Evolutionary conservation across 768 basidiomycete species (phyloP), one percentile per base, ranked within the genome.

Genomic region (Leccinum imitatum): DNA sequence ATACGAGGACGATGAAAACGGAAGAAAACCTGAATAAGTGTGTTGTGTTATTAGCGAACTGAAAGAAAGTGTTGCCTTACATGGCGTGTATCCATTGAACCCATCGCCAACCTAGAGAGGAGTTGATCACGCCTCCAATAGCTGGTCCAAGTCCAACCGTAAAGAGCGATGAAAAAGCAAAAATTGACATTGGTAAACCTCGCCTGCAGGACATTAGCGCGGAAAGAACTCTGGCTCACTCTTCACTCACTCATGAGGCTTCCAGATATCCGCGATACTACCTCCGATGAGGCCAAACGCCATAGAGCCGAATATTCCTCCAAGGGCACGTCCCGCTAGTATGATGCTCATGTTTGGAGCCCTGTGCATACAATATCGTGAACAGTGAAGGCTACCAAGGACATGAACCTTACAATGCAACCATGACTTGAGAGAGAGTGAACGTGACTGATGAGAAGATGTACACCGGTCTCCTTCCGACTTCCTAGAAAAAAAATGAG

Each of bases 61-160:
- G 44, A 54, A 19, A n/a, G 25, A 11, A 52, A 23, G 1, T 2
- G 15, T 48, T 15, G 31, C 31, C 67, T 57, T 53, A 84, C 87
- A 87, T 87, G 67, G 84, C 73, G 59, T 86, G 84, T 13, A 91
- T 79, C 90, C 90, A 93, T 66, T 90, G 84, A 19, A 93, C 89
- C 89, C 91, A 92, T 41, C 90, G 76, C 90, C 91, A 93, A 61
- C 79, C 79, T 4, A 91, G 73, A 33, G 74, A 74, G 0, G 82
- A 78, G 65, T 90, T 83, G 35, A 90, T 79, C 80, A 85, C 87
- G 9, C 86, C 87, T 27, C 84, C 83, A 4, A 80, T 73, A 0
- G 87, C 72, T 0, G 90, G 84, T 6, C 87, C 91, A 2, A 91
- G 47, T 0, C 85, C 88, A 0, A 83, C 82, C 0, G 82, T 80